A percentile compares a stretch with the other conserved stretches of the same genome.
These are phyloP conservation scores for Exserohilum turcica DNA, from an alignment of 2,329 filamentous ascomycete species.

Conservation along the genomic window DNA sequence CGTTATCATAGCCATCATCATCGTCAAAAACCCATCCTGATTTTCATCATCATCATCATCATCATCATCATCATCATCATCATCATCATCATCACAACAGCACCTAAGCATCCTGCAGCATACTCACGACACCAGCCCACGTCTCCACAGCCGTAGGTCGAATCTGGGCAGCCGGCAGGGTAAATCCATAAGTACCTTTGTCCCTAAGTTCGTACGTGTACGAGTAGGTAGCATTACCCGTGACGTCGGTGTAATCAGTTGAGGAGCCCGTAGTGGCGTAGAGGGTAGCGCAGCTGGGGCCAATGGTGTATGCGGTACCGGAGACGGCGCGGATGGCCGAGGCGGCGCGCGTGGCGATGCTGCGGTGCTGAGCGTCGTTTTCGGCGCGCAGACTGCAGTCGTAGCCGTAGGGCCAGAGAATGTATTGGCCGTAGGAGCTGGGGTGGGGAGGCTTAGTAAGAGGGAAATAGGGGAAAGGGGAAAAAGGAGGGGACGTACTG, in stretches of 20 bases:
- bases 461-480: not conserved
- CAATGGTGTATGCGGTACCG: slow-evolving; percentile 51
- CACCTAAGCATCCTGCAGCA: slow-evolving; percentile 32
- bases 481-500: slow-evolving; percentile 57
- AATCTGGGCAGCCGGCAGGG: slow-evolving; percentile 57
- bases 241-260: slow-evolving; percentile 52
- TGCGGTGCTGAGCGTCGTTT: slow-evolving; percentile 57
- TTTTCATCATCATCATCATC: not conserved
- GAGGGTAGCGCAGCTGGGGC: slow-evolving; percentile 63
- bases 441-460: not conserved
- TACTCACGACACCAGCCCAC: slow-evolving; percentile 49
- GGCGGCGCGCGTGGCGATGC: slow-evolving; percentile 55
- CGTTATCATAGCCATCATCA: too few species aligned
- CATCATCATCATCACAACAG: not conserved
- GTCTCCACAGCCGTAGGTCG: slow-evolving; percentile 54
- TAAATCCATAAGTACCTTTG: slow-evolving; percentile 55
- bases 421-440: slow-evolving; percentile 41
- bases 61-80: not conserved
- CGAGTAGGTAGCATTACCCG: slow-evolving; percentile 50
- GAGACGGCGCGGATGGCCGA: slow-evolving; percentile 62
- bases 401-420: slow-evolving; percentile 61
- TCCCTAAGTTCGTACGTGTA: slow-evolving; percentile 58
- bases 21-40: too few species aligned
- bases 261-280: slow-evolving; percentile 59
- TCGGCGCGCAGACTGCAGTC: slow-evolving; percentile 55